Evolutionary conservation across 176 grass and related monocot genomes (phyloP), one percentile per base, ranked within the genome.

Genomic region (Secale cereale): DNA sequence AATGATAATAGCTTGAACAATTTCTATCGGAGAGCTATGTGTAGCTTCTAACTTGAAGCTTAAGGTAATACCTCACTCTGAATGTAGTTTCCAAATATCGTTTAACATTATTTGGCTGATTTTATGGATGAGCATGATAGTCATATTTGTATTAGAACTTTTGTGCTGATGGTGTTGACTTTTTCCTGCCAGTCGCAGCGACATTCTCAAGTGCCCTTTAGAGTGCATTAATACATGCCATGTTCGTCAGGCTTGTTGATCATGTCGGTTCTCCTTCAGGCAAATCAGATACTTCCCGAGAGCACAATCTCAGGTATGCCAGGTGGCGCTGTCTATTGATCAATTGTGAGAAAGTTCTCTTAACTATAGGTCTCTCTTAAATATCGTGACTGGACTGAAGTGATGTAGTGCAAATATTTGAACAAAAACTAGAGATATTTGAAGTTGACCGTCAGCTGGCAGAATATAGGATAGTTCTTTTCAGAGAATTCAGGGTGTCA

Each of bases 211-310:
- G 78, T 26, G 90, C 90, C 61, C 83, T 84, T 87, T 91, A 92
- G 59, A 97, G 77, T 74, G 95, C 86, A 86, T 97, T 94, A 73
- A 88, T 84, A 85, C 92, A 94, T 88, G 92, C 92, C 10, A 97
- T 70, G 6, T 84, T 87, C 77, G 86, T 89, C 65, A 97, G 65
- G 69, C 81, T 92, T 83, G 95, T 92, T 14, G 95, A 97, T 40
- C 92, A 88, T 84, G n/a, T 81, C 31, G 83, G 78, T 74, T 97
- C 90, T 77, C 88, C 94, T 84, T 90, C 91, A 46, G 89, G 91
- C 22, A 91, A 81, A 88, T 98, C 95, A 36, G 92, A 98, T 35
- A 91, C 15, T n/a, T n/a, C n/a, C n/a, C n/a, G n/a, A n/a, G n/a
- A n/a, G 36, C n/a, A n/a, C n/a, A n/a, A n/a, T n/a, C n/a, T n/a